These are phyloP conservation scores for Sporothrix variecibatus DNA, from an alignment of 2,329 filamentous ascomycete genomes.

Conservation along the genomic window DNA sequence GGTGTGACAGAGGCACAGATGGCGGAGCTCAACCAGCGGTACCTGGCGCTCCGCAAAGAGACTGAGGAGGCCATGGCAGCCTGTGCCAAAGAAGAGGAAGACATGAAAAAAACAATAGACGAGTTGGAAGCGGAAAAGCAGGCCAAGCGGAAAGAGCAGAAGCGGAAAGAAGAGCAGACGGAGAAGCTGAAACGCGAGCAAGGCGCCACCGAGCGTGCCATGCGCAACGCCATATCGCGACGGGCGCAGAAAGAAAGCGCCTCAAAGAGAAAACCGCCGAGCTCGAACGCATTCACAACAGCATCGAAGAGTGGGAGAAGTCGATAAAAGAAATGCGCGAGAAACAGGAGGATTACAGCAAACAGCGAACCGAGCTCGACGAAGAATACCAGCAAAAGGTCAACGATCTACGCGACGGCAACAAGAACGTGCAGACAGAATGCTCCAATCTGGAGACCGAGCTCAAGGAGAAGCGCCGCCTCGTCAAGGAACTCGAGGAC, in stretches of 20 bases:
- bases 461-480: constrained; percentile 68
- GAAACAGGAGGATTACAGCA: constrained; percentile 56
- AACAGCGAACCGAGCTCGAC: constrained; percentile 54
- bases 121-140: constrained; percentile 77
- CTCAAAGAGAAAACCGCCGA: constrained; percentile 70
- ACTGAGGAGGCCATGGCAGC: constrained; percentile 76
- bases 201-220: constrained; percentile 75
- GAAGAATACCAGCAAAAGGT: constrained; percentile 55
- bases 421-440: constrained; percentile 64
- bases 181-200: constrained; percentile 81
- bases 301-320: constrained; percentile 67
- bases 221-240: constrained; percentile 76
- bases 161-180: constrained; percentile 89
- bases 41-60: constrained; percentile 79
- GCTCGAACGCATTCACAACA: constrained; percentile 68
- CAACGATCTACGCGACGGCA: constrained; percentile 56
- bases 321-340: constrained; percentile 62
- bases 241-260: constrained; percentile 75
- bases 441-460: constrained; percentile 68
- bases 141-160: constrained; percentile 72
- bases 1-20: constrained; percentile 67
- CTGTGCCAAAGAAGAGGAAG: constrained; percentile 70
- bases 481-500: constrained; percentile 73
- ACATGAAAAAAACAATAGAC: constrained; percentile 65
- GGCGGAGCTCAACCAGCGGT: constrained; percentile 75